phyloP scores from a whole-genome alignment of 1,284 basidiomycete species.

The Melampsora larici-populina region DNA sequence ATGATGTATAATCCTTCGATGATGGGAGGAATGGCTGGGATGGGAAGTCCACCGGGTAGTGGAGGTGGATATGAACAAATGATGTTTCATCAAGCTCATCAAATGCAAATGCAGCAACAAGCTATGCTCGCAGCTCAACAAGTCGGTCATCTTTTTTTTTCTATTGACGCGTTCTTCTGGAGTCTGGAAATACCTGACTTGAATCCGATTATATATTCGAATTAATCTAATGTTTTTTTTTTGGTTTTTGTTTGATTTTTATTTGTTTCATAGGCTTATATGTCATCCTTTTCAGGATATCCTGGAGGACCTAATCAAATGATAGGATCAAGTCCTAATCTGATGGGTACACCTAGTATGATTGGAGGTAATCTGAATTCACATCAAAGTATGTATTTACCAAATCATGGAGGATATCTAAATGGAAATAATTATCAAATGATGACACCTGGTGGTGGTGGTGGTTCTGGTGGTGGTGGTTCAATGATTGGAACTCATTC shows the following conservation, averaged over 20 bases:
- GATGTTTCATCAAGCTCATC: slow-evolving; percentile 35
- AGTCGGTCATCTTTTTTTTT: background rate
- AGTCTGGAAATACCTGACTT: background rate
- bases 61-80: slow-evolving; percentile 25
- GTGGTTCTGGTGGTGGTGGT: no score
- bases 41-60: background rate
- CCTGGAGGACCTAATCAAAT: background rate
- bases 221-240: background rate
- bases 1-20: slow-evolving; percentile 40
- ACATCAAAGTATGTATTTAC: slow-evolving; percentile 4
- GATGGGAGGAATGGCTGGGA: background rate
- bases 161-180: background rate
- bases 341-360: background rate
- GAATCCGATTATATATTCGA: background rate
- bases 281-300: background rate
- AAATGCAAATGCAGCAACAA: slow-evolving; percentile 42
- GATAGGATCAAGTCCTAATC: background rate
- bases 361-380: background rate
- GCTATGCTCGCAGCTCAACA: slow-evolving; percentile 41
- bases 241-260: background rate
- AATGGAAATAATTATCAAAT: no score
- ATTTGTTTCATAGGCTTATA: background rate
- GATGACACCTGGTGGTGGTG: no score
- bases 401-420: background rate
- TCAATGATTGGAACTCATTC: no score